Conservation (phyloP, 495 filamentous ascomycete species). For the Xylaria castorea region DNA sequence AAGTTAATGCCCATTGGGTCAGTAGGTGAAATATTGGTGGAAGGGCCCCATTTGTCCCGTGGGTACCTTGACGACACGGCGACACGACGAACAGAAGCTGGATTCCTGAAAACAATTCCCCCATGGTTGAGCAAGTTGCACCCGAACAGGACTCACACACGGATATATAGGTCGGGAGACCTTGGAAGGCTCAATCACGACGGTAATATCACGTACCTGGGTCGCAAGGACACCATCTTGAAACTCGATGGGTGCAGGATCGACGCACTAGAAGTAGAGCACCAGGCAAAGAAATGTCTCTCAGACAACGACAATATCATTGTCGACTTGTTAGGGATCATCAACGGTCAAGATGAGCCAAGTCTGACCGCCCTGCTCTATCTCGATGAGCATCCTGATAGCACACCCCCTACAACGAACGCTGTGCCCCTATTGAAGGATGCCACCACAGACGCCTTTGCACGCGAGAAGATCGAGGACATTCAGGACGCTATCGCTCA, state of each 20-base stretch:
- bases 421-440: constrained; percentile 15
- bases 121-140: constrained; percentile 22
- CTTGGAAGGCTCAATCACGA: constrained; percentile 48
- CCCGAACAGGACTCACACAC: constrained; percentile 13
- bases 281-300: constrained; percentile 21
- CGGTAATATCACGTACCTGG: constrained; percentile 54
- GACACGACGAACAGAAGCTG: constrained; percentile 36
- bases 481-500: constrained; percentile 15
- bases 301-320: constrained; percentile 20
- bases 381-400: constrained; percentile 21
- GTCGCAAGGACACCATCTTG: constrained; percentile 38
- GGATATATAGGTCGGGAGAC: constrained; percentile 49
- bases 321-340: constrained; percentile 13
- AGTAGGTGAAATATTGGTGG: constrained; percentile 49
- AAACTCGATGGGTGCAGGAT: constrained; percentile 24
- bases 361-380: constrained; percentile 20
- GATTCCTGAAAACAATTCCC: constrained; percentile 39
- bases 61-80: constrained; percentile 46
- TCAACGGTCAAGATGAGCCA: constrained; percentile 22
- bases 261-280: constrained; percentile 17
- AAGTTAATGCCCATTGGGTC: constrained; percentile 46
- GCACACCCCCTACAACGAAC: constrained; percentile 4
- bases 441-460: constrained; percentile 14
- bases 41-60: constrained; percentile 39
- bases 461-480: not conserved